These are phyloP conservation scores for Kazachstania taianensis DNA, from an alignment of 805 yeast species.

Conservation along the genomic window DNA sequence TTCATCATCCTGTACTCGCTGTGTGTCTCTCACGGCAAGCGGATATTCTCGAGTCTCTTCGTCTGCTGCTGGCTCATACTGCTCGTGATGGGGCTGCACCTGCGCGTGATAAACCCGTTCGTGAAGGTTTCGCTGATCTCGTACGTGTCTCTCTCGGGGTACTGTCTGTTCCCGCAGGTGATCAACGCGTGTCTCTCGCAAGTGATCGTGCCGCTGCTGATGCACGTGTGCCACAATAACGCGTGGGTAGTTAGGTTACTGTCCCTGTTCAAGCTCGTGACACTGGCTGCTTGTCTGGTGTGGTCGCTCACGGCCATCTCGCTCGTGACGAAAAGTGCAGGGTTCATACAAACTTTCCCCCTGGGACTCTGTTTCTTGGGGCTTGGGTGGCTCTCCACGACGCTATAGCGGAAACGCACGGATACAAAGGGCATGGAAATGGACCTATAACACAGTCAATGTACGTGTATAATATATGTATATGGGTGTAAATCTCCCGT, in stretches of 20 bases:
- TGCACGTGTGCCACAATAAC: conserved; percentile 7
- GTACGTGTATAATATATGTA: not conserved
- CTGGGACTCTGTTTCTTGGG: conserved; percentile 19
- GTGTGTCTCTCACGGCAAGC: conserved; percentile 24
- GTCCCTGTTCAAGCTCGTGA: not conserved
- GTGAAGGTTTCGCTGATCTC: conserved; percentile 22
- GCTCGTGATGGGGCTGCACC: conserved; percentile 23
- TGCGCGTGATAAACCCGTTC: conserved; percentile 20
- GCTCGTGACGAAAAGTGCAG: conserved; percentile 17
- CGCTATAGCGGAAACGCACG: conserved; percentile 4
- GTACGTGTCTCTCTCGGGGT: conserved; percentile 26
- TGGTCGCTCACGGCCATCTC: conserved; percentile 5
- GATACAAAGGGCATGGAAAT: no score
- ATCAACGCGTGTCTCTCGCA: conserved; percentile 20
- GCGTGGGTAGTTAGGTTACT: conserved; percentile 3
- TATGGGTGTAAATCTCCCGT: not conserved
- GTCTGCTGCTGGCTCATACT: conserved; percentile 24
- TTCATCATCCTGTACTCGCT: conserved; percentile 25
- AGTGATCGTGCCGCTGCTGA: conserved; percentile 19
- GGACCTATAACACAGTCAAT: no score
- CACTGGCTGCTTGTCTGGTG: not conserved
- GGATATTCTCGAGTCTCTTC: conserved; percentile 26
- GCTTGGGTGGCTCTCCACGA: conserved; percentile 21
- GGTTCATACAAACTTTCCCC: conserved; percentile 21
- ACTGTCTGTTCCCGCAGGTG: conserved; percentile 28